Evolutionary conservation across 2,329 filamentous ascomycete genomes (phyloP), one percentile per base, ranked within the genome.

Genomic region (Botrytis sinoallii): DNA sequence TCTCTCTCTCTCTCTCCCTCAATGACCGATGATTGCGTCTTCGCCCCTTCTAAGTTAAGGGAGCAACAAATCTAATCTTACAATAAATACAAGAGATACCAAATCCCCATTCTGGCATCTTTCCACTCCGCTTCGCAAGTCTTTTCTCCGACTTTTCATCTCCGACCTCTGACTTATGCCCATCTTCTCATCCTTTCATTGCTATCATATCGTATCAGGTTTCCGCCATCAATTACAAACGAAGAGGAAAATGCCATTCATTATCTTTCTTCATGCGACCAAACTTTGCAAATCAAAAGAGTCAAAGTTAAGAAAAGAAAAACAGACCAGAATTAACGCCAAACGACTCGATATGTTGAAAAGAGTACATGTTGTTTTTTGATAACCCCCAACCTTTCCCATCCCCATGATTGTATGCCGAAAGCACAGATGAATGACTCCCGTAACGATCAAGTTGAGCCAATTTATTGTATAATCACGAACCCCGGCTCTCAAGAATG

Each of bases 341-440:
- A 44, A 75, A 77, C 71, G 75, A 78, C 78, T 79, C 77, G 75
- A 77, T 80, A 16, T 69, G 66, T 69, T 81, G 78, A 80, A 77
- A 78, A 78, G 78, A 80, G 79, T 79, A 79, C 77, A 78, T 76
- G 75, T 78, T 77, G 48, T 78, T 79, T 79, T 78, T 69, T 78
- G 60, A 46, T 67, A n/a, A 68, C 71, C 66, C 35, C 65, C 75
- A 69, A 55, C 75, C 59, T 55, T 73, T 46, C 40, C 65, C 46
- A 46, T 25, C 46, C 55, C 70, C 63, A 72, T 59, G 40, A 69
- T 46, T 69, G 48, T 68, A 69, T 74, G 72, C 59, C 35, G 35
- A 69, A 69, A 57, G 35, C 35, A 44, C 38, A 44, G 66, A 69
- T 57, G 35, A 68, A 68, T 57, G 48, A 42, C 48, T 57, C 48